A percentile compares a stretch with the other conserved stretches of the same genome.
phyloP scores from a whole-genome alignment of 441 rosid genomes.

The Adansonia gregorii region DNA sequence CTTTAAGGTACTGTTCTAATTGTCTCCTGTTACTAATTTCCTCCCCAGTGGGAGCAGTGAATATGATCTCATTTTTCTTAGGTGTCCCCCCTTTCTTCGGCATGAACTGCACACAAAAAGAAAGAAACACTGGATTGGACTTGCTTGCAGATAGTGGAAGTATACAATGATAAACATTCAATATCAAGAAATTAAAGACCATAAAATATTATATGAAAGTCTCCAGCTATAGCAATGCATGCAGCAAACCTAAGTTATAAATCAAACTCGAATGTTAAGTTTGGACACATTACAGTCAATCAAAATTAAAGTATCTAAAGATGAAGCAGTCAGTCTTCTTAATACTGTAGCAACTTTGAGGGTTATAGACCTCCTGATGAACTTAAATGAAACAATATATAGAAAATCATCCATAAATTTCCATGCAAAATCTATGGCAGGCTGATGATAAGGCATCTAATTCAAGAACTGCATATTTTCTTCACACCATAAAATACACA shows the following conservation, averaged over 20 bases:
- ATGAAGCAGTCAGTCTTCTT: neutral
- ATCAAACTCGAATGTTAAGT: neutral
- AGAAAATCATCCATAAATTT: neutral
- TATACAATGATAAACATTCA: neutral
- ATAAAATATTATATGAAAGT: constrained; percentile 2
- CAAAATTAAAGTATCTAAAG: neutral
- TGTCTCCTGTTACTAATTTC: constrained; percentile 45
- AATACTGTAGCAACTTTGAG: neutral
- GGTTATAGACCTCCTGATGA: neutral
- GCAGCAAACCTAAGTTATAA: neutral
- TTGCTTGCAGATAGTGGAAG: neutral
- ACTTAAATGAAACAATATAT: neutral
- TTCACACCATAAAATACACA: neutral
- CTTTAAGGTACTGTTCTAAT: constrained; percentile 53
- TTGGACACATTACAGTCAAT: too few species aligned
- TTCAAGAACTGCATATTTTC: neutral
- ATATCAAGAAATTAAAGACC: constrained; percentile 14
- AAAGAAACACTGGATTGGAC: neutral
- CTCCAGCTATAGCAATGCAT: neutral
- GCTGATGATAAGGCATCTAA: neutral
- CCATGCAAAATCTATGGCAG: neutral
- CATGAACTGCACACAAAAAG: constrained; percentile 40
- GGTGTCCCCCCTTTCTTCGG: constrained; percentile 45
- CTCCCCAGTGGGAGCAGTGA: constrained; percentile 54
- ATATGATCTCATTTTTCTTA: constrained; percentile 51